Base-by-base conservation (phyloP, 2,329 filamentous ascomycete species). In the Tolypocladium inflatum region DNA sequence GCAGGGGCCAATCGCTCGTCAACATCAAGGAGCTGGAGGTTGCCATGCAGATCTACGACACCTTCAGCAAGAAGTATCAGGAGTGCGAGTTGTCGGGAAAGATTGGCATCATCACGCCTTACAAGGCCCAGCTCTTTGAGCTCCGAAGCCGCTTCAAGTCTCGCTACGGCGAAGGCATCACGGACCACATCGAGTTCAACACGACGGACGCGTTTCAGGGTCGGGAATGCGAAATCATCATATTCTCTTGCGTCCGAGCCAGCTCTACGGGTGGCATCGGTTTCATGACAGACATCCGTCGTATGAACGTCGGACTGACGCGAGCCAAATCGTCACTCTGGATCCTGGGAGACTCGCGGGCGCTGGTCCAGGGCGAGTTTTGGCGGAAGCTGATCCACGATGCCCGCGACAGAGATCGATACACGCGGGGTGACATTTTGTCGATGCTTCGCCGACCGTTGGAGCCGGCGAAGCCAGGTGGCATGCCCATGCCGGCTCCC, bases 271-370 rank as follows among this genome's bases (percentile, higher is more conserved):
- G 89, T n/a, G 91, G 93, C 67, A 96, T 99, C 68, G 94, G 94
- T 80, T 99, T 99, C 84, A 88, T 99, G 82, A 89, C 90, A 57
- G 94, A 99, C 71, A 96, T 99, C 68, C 86, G 94, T 59, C 93
- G 94, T 80, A 97, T 99, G 95, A 99, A 99, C 73, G 94, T 99
- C 67, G 94, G 94, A 76, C 80, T 99, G 60, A 99, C 94, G 26
- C 88, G 94, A 78, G 95, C 94, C 6, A 97, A 96, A 73, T 96
- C 90, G 11, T 97, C 93, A 39, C 81, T 99, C 11, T 99, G 93
- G 90, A 93, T 99, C 59, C 81, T 99, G 33, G 94, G 94, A 64
- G 95, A 97, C 72, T 94, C 94, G 0, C 82, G 88, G 58, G 91
- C 92, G 39, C 80, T 99, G 56, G 79, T 88, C 30, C 89, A 95